Percentiles rank a stretch among this genome's conserved stretches.
Conservation (phyloP, 2,329 filamentous ascomycete species). For the Pestalotiopsis sp. region DNA sequence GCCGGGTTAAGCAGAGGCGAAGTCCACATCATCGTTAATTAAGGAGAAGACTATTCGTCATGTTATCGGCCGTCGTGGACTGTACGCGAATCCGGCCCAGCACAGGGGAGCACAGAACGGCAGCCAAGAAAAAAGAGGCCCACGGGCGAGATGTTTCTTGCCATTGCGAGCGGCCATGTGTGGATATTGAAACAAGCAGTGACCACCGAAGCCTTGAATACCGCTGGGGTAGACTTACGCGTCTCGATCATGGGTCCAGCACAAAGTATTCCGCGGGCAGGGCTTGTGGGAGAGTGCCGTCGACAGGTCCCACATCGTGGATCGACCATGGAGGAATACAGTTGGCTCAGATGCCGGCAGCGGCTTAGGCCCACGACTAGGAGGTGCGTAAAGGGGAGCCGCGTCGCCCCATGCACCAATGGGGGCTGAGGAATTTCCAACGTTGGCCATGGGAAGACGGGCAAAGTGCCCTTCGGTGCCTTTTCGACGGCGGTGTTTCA, state of each 20-base stretch:
- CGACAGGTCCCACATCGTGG: neutral
- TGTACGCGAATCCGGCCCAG: conserved; percentile 4
- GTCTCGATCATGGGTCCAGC: conserved; percentile 5
- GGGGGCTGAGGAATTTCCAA: conserved; percentile 3
- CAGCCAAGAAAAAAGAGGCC: neutral
- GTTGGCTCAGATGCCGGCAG: neutral
- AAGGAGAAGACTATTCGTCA: conserved; percentile 10
- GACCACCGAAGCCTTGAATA: neutral
- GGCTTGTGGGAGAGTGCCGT: neutral
- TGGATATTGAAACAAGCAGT: conserved; percentile 6
- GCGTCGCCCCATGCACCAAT: neutral
- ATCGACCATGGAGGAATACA: neutral
- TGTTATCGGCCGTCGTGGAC: conserved; percentile 1
- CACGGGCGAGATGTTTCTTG: conserved; percentile 4
- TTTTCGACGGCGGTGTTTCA: neutral
- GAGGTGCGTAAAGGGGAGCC: neutral
- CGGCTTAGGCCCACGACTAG: neutral
- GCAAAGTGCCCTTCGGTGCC: neutral
- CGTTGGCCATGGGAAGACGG: neutral
- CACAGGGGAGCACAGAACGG: neutral
- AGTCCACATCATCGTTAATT: conserved; percentile 8
- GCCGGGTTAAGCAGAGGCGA: neutral
- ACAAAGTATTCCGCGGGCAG: neutral
- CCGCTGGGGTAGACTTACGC: conserved; percentile 5
- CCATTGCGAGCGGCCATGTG: conserved; percentile 1